Evolutionary conservation across 495 filamentous ascomycete genomes (phyloP).

Genomic region (Penicillium desertorum): DNA sequence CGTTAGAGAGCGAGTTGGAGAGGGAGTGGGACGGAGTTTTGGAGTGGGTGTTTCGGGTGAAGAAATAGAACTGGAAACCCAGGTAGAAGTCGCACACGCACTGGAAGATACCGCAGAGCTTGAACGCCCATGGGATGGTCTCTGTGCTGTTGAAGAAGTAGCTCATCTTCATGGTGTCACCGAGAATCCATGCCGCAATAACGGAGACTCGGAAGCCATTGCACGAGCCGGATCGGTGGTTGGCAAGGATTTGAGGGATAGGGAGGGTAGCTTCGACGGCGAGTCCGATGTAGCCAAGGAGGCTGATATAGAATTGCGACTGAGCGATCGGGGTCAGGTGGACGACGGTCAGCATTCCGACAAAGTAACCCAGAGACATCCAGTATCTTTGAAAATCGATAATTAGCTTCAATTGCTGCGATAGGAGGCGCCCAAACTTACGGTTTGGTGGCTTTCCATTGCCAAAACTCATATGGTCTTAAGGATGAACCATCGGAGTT

Average conservation of each 20-base stretch:
- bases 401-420: slow-evolving; percentile 3
- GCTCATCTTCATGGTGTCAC: slow-evolving; percentile 93
- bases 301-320: slow-evolving; percentile 63
- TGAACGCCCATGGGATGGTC: slow-evolving; percentile 80
- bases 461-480: slow-evolving; percentile 91
- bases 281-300: slow-evolving; percentile 82
- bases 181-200: slow-evolving; percentile 81
- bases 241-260: slow-evolving; percentile 82
- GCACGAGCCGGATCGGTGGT: slow-evolving; percentile 74
- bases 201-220: slow-evolving; percentile 88
- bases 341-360: slow-evolving; percentile 60
- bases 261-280: slow-evolving; percentile 87
- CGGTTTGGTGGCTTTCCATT: slow-evolving; percentile 81
- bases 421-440: slow-evolving; percentile 39
- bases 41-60: slow-evolving; percentile 54
- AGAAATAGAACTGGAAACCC: slow-evolving; percentile 83
- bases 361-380: slow-evolving; percentile 76
- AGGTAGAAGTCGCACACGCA: slow-evolving; percentile 79
- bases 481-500: slow-evolving; percentile 27
- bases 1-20: background rate
- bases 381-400: slow-evolving; percentile 63
- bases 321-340: slow-evolving; percentile 66
- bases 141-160: slow-evolving; percentile 81
- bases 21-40: background rate
- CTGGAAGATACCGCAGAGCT: slow-evolving; percentile 90